Evolutionary conservation across 2,329 filamentous ascomycete species (phyloP), one percentile per base, ranked within the genome.

Genomic region (Penicillium polonicum): DNA sequence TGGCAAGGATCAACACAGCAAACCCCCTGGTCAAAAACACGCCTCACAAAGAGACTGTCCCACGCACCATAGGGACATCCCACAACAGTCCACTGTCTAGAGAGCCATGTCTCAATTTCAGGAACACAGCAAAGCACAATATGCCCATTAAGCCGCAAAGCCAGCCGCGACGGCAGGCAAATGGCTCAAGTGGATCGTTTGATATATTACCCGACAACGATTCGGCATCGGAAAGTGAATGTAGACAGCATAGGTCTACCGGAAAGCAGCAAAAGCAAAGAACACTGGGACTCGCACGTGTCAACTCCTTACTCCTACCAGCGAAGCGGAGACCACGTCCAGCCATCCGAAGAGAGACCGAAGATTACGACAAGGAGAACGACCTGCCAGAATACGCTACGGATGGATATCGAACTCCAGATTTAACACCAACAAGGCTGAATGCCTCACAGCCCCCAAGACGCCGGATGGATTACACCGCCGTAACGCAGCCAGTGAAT

Each of bases 311-410:
- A 21, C 65, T 73, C 6, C 61, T 74, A 21, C 69, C 66, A 2
- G 49, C 70, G 27, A 60, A 66, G 19, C 66, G 65, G 29, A 64
- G 60, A 21, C 64, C 66, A 36, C 62, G 65, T 43, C 63, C 62
- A 19, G 62, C 58, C 15, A 56, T 63, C 45, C 50, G 41, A 15
- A 73, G 71, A 59, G 61, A 66, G 54, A 67, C 69, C 52, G 64
- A 63, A 7, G 69, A 73, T 46, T 74, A 72, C 45, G 68, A 70
- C 41, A 73, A 74, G 59, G 72, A 75, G 36, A 71, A 72, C 39
- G 71, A 73, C n/a, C 61, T 68, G 5, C 57, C 65, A 15, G 72
- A 72, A 48, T 61, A 68, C 7, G 36, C 51, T 8, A 57, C 56
- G 4, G 63, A 67, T 23, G 46, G 52, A 45, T 41, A 55, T 25